Percentiles rank a stretch among this genome's conserved stretches.
phyloP scores from a whole-genome alignment of 2,329 filamentous ascomycete genomes.

The Arthrobotrys sphaeroides region DNA sequence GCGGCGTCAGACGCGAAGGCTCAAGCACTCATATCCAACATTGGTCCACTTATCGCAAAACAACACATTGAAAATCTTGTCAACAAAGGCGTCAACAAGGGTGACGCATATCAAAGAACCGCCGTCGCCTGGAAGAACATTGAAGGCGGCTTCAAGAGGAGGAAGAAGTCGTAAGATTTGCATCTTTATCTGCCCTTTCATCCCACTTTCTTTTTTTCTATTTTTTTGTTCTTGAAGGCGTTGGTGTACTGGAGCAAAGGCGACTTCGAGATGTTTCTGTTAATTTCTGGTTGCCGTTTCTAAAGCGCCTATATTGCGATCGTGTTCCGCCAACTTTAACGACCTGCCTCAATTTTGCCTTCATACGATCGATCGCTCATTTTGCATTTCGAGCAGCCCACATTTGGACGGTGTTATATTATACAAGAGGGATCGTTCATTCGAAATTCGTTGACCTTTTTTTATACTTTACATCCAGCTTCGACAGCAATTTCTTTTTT shows the following conservation, averaged over 20 bases:
- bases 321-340: no score
- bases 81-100: not conserved
- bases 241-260: no score
- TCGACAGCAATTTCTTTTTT: not conserved
- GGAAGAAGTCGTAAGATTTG: not conserved
- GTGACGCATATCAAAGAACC: not conserved
- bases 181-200: not conserved
- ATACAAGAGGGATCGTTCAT: constrained; percentile 7
- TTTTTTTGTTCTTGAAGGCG: no score
- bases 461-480: not conserved
- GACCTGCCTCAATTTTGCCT: not conserved
- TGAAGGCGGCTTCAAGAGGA: not conserved
- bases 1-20: not conserved
- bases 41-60: not conserved
- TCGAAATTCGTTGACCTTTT: constrained; percentile 1
- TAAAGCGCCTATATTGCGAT: no score
- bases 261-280: no score
- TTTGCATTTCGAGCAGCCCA: not conserved
- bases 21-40: not conserved
- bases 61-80: constrained; percentile 1
- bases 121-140: not conserved
- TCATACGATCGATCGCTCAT: not conserved
- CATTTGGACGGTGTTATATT: constrained; percentile 1
- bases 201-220: not conserved
- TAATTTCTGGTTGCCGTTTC: no score